A percentile compares a stretch with the other conserved stretches of the same genome.
These are phyloP conservation scores for Vigna hirtella DNA, from an alignment of 306 rosid genomes.

Conservation along the genomic window DNA sequence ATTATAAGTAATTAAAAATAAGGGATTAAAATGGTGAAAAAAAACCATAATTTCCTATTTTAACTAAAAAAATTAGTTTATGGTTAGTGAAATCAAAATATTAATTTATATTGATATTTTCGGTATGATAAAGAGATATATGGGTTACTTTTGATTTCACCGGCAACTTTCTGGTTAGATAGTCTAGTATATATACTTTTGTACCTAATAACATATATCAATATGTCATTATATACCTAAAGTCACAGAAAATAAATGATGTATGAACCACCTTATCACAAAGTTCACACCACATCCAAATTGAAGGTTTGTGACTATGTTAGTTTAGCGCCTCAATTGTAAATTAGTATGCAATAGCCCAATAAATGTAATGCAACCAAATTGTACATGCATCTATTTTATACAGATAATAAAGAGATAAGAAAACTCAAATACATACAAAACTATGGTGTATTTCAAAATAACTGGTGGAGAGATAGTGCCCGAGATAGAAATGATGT, in stretches of 20 bases:
- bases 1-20: no score
- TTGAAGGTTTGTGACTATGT: conserved; percentile 40
- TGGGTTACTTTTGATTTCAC: no score
- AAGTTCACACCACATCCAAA: conserved; percentile 28
- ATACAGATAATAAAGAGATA: no score
- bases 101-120: no score
- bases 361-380: neutral
- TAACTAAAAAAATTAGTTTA: no score
- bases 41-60: no score
- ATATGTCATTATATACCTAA: neutral
- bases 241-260: conserved; percentile 33
- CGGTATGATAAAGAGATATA: no score
- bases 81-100: no score
- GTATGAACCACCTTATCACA: conserved; percentile 39
- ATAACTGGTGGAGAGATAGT: conserved; percentile 44
- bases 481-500: conserved; percentile 33
- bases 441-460: conserved; percentile 29
- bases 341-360: conserved; percentile 25
- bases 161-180: no score
- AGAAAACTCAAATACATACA: neutral
- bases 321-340: conserved; percentile 40
- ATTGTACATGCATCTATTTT: conserved; percentile 7
- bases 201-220: no score
- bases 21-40: no score
- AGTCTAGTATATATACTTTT: no score